Conservation (phyloP, 2,329 filamentous ascomycete genomes). For the Macrophomina phaseolina region DNA sequence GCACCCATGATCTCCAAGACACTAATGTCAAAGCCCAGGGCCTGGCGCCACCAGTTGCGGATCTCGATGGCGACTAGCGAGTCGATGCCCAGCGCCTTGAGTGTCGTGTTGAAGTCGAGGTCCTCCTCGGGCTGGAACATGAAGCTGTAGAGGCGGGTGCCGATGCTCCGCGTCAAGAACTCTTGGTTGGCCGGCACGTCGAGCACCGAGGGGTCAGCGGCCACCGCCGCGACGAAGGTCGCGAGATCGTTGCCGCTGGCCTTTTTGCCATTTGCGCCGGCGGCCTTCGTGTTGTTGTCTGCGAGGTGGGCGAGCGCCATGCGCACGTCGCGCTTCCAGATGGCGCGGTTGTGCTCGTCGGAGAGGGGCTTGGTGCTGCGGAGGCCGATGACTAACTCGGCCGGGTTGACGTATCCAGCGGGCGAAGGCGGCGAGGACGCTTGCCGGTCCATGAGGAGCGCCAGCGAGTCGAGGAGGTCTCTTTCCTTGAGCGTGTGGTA, state of each 20-base stretch:
- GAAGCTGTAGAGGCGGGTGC: slow-evolving; percentile 30
- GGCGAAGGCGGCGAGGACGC: background rate
- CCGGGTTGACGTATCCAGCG: background rate
- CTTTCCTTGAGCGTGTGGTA: slow-evolving; percentile 12
- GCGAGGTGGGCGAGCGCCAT: slow-evolving; percentile 35
- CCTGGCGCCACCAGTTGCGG: slow-evolving; percentile 46
- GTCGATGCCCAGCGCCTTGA: slow-evolving; percentile 40
- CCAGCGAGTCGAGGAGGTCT: slow-evolving; percentile 20
- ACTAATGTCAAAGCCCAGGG: slow-evolving; percentile 38
- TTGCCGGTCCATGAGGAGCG: background rate
- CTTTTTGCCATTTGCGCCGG: background rate
- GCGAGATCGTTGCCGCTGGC: slow-evolving; percentile 27
- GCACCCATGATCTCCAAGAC: slow-evolving; percentile 36
- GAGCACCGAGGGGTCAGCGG: slow-evolving; percentile 29
- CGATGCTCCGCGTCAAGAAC: slow-evolving; percentile 35
- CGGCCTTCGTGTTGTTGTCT: background rate
- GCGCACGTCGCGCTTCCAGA: slow-evolving; percentile 34
- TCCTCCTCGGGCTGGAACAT: slow-evolving; percentile 34
- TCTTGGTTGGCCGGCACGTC: slow-evolving; percentile 15
- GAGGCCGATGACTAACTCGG: slow-evolving; percentile 30
- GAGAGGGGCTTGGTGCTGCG: slow-evolving; percentile 32
- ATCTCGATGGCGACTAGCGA: slow-evolving; percentile 46
- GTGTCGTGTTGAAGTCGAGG: slow-evolving; percentile 25
- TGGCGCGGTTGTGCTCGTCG: slow-evolving; percentile 30
- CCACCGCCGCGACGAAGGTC: slow-evolving; percentile 27